Percentiles rank a stretch among this genome's conserved stretches.
Evolutionary conservation across 2,329 filamentous ascomycete species (phyloP).

Genomic region (Colletotrichum camelliae): DNA sequence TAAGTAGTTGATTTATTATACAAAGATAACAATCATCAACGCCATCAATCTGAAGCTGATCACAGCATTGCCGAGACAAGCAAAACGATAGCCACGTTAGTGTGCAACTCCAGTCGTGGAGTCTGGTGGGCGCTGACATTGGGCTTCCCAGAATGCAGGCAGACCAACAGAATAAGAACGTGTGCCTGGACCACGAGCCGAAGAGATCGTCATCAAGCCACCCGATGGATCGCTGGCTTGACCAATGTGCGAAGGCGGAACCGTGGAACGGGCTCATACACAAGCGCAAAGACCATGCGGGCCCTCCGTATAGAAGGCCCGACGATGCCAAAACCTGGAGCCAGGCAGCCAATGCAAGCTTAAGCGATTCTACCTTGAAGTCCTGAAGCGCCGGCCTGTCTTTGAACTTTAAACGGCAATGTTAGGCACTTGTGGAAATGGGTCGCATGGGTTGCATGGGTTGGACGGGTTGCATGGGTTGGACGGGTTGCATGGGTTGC

Average conservation of each 20-base stretch:
- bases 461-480: neutral
- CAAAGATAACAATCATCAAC: neutral
- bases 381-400: neutral
- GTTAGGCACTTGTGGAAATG: neutral
- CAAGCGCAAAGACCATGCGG: neutral
- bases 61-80: neutral
- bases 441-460: neutral
- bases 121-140: neutral
- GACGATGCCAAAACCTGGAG: neutral
- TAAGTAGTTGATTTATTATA: fast-evolving
- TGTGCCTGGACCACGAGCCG: neutral
- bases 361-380: neutral
- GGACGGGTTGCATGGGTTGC: neutral
- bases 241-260: neutral
- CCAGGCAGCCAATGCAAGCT: neutral
- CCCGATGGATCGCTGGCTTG: neutral
- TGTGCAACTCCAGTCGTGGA: neutral
- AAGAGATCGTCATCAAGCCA: neutral
- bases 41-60: neutral
- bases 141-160: neutral
- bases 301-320: neutral
- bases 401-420: fast-evolving
- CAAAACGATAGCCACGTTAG: neutral
- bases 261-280: neutral
- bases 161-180: neutral